Percentiles rank a stretch among this genome's conserved stretches.
These are phyloP conservation scores for Asterophora parasitica DNA, from an alignment of 768 basidiomycete species.

Conservation along the genomic window DNA sequence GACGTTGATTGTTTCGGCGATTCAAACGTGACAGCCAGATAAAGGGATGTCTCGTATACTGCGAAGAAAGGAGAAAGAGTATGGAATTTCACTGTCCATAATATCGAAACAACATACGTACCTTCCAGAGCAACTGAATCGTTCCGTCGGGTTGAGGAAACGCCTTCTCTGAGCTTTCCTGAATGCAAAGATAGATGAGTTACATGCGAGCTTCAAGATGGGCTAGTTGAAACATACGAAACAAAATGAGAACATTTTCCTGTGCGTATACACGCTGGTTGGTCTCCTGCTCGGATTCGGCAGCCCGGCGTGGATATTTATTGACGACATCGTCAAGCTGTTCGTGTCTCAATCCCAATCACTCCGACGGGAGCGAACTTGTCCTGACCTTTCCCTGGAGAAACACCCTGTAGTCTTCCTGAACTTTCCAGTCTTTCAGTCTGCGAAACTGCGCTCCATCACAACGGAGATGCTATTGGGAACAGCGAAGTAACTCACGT, in stretches of 20 bases:
- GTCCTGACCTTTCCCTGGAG: constrained; percentile 57
- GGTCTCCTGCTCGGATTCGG: constrained; percentile 28
- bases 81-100: no score
- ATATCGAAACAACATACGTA: constrained; percentile 21
- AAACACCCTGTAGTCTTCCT: constrained; percentile 65
- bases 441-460: constrained; percentile 39
- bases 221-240: constrained; percentile 44
- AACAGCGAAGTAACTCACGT: constrained; percentile 43
- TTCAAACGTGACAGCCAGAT: constrained; percentile 58
- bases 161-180: constrained; percentile 78
- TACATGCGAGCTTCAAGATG: neutral
- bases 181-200: neutral
- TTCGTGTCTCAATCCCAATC: neutral
- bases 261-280: constrained; percentile 49
- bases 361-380: neutral
- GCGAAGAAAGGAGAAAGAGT: constrained; percentile 1
- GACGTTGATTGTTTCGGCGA: constrained; percentile 58
- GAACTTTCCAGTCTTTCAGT: constrained; percentile 51
- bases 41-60: constrained; percentile 76
- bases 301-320: constrained; percentile 25
- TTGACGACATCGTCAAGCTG: constrained; percentile 50
- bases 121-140: constrained; percentile 70
- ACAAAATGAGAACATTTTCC: constrained; percentile 68
- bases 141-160: constrained; percentile 52
- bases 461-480: constrained; percentile 14